phyloP scores from a whole-genome alignment of 2,329 filamentous ascomycete species.

The Trichoderma endophyticum region DNA sequence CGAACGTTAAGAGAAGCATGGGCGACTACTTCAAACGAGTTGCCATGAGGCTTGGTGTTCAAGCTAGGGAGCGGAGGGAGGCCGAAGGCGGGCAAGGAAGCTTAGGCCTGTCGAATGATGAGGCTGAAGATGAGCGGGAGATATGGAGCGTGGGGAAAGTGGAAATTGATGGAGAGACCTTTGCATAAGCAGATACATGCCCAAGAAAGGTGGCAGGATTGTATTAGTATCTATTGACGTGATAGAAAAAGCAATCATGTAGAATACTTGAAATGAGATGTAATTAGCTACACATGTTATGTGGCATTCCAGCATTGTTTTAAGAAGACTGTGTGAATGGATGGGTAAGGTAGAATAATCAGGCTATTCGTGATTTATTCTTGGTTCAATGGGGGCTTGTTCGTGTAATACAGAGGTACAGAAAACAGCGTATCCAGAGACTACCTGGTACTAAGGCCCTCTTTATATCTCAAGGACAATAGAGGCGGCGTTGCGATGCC shows the following conservation, averaged over 20 bases:
- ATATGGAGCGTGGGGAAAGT: conserved; percentile 93
- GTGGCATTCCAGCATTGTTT: neutral
- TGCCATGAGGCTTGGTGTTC: conserved; percentile 75
- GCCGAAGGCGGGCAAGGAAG: conserved; percentile 88
- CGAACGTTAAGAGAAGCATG: conserved; percentile 83
- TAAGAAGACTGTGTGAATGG: neutral
- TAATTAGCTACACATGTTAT: neutral
- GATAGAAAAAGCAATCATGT: neutral
- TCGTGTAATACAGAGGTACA: neutral
- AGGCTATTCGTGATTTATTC: neutral
- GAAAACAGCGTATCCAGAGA: neutral
- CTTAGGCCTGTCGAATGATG: conserved; percentile 82
- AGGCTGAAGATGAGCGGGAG: conserved; percentile 90
- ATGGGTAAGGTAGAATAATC: neutral
- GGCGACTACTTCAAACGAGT: conserved; percentile 96
- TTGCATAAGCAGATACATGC: conserved; percentile 23
- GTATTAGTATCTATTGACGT: neutral
- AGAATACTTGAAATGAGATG: neutral
- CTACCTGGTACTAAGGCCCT: neutral
- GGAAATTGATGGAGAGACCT: conserved; percentile 66
- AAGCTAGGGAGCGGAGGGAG: conserved; percentile 84
- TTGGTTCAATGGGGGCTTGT: neutral
- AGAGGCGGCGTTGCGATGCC: neutral
- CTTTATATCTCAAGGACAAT: neutral
- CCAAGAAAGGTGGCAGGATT: neutral